Evolutionary conservation across 345 rosid species (phyloP), one percentile per base, ranked within the genome.

Genomic region (Sisymbrium altissimum): DNA sequence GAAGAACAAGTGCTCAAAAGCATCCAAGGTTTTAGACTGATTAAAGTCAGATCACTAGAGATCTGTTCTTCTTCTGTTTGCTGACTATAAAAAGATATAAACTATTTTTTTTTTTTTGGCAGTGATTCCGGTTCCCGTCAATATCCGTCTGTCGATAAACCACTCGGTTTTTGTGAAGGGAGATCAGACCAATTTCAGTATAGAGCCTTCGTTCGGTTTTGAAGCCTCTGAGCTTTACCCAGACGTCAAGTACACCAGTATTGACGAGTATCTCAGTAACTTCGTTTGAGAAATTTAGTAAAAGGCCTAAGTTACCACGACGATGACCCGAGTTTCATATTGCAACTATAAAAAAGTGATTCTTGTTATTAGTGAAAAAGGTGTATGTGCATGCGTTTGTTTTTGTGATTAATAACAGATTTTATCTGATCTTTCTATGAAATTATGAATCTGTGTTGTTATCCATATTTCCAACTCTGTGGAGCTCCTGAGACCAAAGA

Each of bases 1-100:
- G 96, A 84, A 59, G 85, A 82, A 59, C 77, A 87, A 77, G 19
- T 87, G 27, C 84, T 89, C 38, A 80, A 83, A 73, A 70, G 71
- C 77, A 82, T 84, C 59, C 73, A 74, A 81, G 95, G 95, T 55
- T 40, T 50, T 14, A 19, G n/a, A 2, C 6, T 6, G 9, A 33
- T 30, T 5, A 30, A 4, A 30, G 4, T 5, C 36, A 33, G 9
- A 33, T 33, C 33, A 33, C 9, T 7, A 33, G 7, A 32, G 7
- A 7, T 6, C 6, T 33, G 36, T 48, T 48, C 10, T 49, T 4
- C 54, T 25, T 17, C 11, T 27, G 4, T 55, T 55, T 11, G 48
- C 18, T 68, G 27, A 40, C 15, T 6, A 14, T 41, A 7, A 32
- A 15, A 46, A 12, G 5, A 53, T 0, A n/a, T n/a, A n/a, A n/a